Evolutionary conservation across 306 rosid genomes (phyloP).

Genomic region (Quercus bicolor): DNA sequence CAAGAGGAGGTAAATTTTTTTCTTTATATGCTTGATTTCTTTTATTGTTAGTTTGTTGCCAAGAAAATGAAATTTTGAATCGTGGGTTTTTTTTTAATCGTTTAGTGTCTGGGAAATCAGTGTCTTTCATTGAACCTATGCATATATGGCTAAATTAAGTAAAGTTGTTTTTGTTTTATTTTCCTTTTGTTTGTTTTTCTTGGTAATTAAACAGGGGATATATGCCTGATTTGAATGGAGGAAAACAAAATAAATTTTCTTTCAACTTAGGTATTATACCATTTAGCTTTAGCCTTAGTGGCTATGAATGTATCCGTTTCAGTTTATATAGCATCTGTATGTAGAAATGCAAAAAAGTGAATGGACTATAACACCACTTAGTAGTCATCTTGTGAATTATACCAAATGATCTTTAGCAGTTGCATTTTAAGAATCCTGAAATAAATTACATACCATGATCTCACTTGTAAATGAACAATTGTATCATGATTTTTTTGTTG

Average conservation of each 20-base stretch:
- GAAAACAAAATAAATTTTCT: background rate
- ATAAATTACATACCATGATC: background rate
- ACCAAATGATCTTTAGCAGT: background rate
- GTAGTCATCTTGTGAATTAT: background rate
- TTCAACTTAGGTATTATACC: background rate
- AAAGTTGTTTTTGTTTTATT: background rate
- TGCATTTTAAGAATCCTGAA: background rate
- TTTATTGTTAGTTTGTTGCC: background rate
- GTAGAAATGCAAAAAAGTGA: background rate
- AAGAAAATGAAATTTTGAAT: background rate
- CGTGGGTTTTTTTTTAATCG: background rate
- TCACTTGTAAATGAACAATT: background rate
- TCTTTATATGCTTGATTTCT: background rate
- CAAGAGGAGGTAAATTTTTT: constrained; percentile 23
- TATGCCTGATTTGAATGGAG: background rate
- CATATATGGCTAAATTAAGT: background rate
- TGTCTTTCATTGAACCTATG: background rate
- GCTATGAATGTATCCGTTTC: background rate
- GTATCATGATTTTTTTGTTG: background rate
- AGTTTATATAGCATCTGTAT: background rate
- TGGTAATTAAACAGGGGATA: background rate
- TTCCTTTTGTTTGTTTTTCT: background rate
- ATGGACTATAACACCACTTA: background rate
- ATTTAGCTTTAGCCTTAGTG: background rate
- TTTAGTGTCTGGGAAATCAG: background rate